Evolutionary conservation across 345 rosid genomes (phyloP).

Genomic region (Hypericum perforatum): DNA sequence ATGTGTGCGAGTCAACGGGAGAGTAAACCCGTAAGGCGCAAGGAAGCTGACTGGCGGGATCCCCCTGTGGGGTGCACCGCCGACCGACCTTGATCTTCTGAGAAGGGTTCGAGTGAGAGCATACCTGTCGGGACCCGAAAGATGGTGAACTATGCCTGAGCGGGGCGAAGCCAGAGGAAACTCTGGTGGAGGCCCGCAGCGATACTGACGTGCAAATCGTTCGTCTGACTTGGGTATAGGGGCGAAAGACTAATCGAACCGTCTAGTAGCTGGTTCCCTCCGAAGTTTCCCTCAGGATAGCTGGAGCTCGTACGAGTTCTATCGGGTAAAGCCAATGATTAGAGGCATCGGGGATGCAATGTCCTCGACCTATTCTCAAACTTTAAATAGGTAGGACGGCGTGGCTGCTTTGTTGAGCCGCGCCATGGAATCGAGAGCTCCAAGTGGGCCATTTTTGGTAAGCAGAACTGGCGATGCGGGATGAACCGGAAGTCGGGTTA

Average conservation of each 20-base stretch:
- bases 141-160: constrained; percentile 1
- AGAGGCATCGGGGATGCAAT: not conserved
- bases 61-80: not conserved
- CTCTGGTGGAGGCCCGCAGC: constrained; percentile 4
- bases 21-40: constrained; percentile 18
- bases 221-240: not conserved
- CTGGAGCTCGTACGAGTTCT: not conserved
- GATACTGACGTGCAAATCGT: not conserved
- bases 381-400: not conserved
- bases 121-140: not conserved
- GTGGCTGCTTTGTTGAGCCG: constrained; percentile 1
- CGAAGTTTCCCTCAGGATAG: constrained; percentile 1
- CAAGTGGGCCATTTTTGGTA: constrained; percentile 4
- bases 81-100: constrained; percentile 2
- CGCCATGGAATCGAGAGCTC: constrained; percentile 1
- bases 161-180: constrained; percentile 1
- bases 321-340: constrained; percentile 1
- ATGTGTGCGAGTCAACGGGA: constrained; percentile 39
- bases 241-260: constrained; percentile 1
- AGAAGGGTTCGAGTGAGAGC: constrained; percentile 3
- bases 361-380: constrained; percentile 2
- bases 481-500: too few species aligned
- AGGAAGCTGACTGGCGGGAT: too few species aligned
- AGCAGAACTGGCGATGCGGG: too few species aligned
- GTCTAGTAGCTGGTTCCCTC: constrained; percentile 1